phyloP scores from a whole-genome alignment of 768 basidiomycete genomes.

The Podaxis sp. region DNA sequence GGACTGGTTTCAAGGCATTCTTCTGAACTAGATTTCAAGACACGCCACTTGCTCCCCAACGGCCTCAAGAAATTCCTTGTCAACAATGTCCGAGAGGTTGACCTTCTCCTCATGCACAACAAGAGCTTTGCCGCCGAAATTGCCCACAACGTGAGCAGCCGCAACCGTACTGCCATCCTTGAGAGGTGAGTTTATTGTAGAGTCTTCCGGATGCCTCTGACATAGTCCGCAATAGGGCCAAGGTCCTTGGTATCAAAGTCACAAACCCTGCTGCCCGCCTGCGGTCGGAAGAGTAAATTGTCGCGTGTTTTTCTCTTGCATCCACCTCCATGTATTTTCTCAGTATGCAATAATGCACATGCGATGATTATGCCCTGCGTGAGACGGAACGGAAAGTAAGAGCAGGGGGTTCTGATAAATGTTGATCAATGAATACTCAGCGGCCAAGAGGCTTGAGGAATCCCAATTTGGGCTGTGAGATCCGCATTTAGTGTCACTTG shows the following conservation, averaged over 20 bases:
- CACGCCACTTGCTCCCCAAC: conserved; percentile 93
- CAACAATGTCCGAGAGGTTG: conserved; percentile 90
- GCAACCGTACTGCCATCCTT: conserved; percentile 89
- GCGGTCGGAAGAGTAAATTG: conserved; percentile 87
- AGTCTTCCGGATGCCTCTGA: not conserved
- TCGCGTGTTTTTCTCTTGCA: conserved; percentile 35
- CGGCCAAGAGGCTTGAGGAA: conserved; percentile 6
- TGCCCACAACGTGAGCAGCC: conserved; percentile 93
- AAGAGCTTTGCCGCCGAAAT: conserved; percentile 95
- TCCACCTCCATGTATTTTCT: conserved; percentile 49
- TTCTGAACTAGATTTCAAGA: conserved; percentile 40
- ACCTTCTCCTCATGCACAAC: conserved; percentile 98
- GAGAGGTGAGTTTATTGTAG: conserved; percentile 59
- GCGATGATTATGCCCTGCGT: conserved; percentile 25
- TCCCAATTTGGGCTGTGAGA: conserved; percentile 5
- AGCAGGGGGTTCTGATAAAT: not conserved
- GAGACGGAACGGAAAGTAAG: not conserved
- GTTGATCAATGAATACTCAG: not conserved
- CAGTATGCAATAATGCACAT: conserved; percentile 55
- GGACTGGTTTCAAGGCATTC: conserved; percentile 20
- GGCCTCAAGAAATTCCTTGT: conserved; percentile 96
- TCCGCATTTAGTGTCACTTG: not conserved
- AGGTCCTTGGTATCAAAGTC: conserved; percentile 87
- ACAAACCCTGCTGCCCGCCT: conserved; percentile 91
- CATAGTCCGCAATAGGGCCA: conserved; percentile 54